phyloP scores from a whole-genome alignment of 2,329 filamentous ascomycete species.

The Hypoxylon sp. region DNA sequence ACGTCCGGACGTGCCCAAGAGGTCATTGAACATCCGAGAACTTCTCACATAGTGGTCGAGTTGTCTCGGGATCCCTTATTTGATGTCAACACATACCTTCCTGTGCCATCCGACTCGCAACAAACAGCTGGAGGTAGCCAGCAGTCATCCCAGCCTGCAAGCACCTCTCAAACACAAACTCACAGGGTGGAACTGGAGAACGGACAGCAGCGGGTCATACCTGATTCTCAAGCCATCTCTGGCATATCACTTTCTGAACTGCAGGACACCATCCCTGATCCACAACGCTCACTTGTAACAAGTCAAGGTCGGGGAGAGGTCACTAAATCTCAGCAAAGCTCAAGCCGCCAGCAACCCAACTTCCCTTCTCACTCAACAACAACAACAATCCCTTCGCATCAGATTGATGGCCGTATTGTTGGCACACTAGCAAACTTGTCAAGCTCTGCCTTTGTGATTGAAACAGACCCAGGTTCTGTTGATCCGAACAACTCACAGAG shows the following conservation, averaged over 20 bases:
- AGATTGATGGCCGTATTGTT: constrained; percentile 42
- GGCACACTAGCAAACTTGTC: constrained; percentile 20
- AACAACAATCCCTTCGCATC: constrained; percentile 50
- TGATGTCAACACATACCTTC: constrained; percentile 40
- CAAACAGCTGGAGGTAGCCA: constrained; percentile 37
- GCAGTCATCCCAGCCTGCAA: constrained; percentile 30
- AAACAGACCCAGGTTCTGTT: constrained; percentile 12
- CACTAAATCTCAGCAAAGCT: constrained; percentile 15
- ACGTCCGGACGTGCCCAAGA: background rate
- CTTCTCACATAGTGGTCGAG: constrained; percentile 40
- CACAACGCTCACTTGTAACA: constrained; percentile 12
- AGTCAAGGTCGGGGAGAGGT: constrained; percentile 30
- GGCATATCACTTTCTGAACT: constrained; percentile 41
- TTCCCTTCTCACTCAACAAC: constrained; percentile 19
- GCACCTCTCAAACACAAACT: constrained; percentile 13
- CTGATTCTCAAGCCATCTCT: constrained; percentile 52
- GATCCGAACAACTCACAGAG: constrained; percentile 20
- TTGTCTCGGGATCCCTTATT: constrained; percentile 37
- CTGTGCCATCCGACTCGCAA: constrained; percentile 33
- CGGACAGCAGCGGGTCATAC: constrained; percentile 45
- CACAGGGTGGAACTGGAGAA: constrained; percentile 10
- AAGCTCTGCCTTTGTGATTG: constrained; percentile 23
- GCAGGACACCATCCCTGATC: constrained; percentile 36
- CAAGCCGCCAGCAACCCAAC: background rate
- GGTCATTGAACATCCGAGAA: background rate